These are phyloP conservation scores for Taphrina communis DNA, from an alignment of 1,139 yeast genomes.

Conservation along the genomic window DNA sequence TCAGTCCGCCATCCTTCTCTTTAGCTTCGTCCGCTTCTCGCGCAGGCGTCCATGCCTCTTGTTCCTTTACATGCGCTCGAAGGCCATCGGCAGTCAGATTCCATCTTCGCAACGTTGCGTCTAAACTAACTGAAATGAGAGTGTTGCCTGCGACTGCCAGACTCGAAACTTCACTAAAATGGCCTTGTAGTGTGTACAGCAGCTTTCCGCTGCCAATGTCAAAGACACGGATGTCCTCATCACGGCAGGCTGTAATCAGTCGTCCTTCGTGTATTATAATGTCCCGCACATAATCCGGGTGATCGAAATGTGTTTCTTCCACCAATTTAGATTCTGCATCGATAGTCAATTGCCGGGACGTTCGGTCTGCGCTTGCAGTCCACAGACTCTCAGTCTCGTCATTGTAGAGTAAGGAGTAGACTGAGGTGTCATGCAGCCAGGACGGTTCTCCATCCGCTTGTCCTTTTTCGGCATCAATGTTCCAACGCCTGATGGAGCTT, in stretches of 20 bases:
- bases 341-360: conserved; percentile 23
- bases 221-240: conserved; percentile 37
- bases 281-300: conserved; percentile 41
- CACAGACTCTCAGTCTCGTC: conserved; percentile 25
- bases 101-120: conserved; percentile 40
- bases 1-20: conserved; percentile 82
- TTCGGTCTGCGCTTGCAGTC: conserved; percentile 40
- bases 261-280: conserved; percentile 11
- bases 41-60: conserved; percentile 26
- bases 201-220: conserved; percentile 38
- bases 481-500: conserved; percentile 31
- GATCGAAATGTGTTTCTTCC: conserved; percentile 36
- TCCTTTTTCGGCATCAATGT: conserved; percentile 17
- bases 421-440: conserved; percentile 35
- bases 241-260: conserved; percentile 42
- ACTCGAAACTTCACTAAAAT: conserved; percentile 35
- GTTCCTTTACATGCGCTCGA: conserved; percentile 25
- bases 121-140: conserved; percentile 25
- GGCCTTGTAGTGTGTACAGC: conserved; percentile 29
- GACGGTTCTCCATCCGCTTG: conserved; percentile 26
- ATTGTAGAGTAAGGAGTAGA: conserved; percentile 28
- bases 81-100: conserved; percentile 16
- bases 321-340: neutral
- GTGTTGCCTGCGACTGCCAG: conserved; percentile 18
- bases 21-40: neutral